Base-by-base conservation (phyloP, 2,329 filamentous ascomycete genomes). In the Acrodontium crateriforme region DNA sequence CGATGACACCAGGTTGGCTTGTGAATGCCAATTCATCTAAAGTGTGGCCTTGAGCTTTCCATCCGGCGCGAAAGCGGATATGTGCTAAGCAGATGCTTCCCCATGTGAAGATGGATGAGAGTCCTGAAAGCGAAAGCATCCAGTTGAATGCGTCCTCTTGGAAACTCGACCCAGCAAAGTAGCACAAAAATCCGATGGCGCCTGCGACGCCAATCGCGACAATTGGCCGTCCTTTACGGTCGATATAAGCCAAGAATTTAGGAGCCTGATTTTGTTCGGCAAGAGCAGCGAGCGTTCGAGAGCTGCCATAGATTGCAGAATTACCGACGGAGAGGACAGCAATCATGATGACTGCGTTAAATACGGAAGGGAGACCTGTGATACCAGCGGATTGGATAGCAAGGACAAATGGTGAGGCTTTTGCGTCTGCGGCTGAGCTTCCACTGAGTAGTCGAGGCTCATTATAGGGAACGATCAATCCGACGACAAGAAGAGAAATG, bases 301-400 rank as follows among this genome's bases (percentile, higher is more conserved):
- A 91, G 14, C 82, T 87, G 18, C 84, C 87, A 46, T 92, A 95
- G 34, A 94, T 77, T 36, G 84, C 76, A 5, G 82, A 87, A 55
- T 93, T 94, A 32, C 84, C 84, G 34, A 94, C 85, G 1, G 82
- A 91, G 13, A 94, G 61, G 13, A 93, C 84, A 12, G 85, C 78
- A 37, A 92, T 73, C 48, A 94, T 73, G 51, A 94, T 93, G 35
- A 94, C 83, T n/a, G 73, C 74, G 54, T 95, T 94, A 78, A 94
- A 91, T 29, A 94, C 69, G 0, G 79, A 85, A 2, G 83, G 82
- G 3, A 94, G 68, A 2, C 78, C 75, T 22, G 70, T 59, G 44
- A 94, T 91, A 6, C 81, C 78, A 13, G 43, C 43, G 37, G 84
- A 78, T 40, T 78, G 64, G 42, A 93, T 92, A 37, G 85, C 82